Base-by-base conservation (phyloP, 2,329 filamentous ascomycete genomes). In the Hymenoscyphus scutula region DNA sequence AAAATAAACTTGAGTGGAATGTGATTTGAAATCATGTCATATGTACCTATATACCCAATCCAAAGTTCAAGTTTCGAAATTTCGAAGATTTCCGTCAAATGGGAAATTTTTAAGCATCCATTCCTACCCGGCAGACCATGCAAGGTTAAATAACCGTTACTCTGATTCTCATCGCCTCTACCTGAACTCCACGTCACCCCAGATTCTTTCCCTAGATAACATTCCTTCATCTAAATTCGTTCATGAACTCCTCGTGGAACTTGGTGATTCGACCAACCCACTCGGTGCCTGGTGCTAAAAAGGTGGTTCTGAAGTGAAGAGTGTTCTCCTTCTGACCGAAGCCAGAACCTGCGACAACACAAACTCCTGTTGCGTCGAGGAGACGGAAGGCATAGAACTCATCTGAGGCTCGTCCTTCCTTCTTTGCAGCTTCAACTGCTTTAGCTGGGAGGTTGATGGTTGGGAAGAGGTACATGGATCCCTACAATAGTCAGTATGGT, bases 391-490 rank as follows among this genome's bases (percentile, higher is more conserved):
- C 92, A 82, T 99, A 99, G 80, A 96, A 97, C 77, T 98, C 94
- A 72, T 99, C 95, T 1, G 94, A 79, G 13, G 82, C 80, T 73
- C 90, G 89, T 71, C 86, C 87, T 75, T 92, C 90, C 65, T 88
- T 79, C 72, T 81, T 77, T 38, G 95, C 95, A 17, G 90, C 91
- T 68, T 89, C 88, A 65, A 88, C 78, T 48, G 92, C 95, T 78
- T 91, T 91, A 27, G 78, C 70, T 1, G 95, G 86, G 27, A 99
- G 81, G 37, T 81, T 86, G 78, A 99, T 96, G 70, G 91, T 95
- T 27, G 95, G 95, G 86, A 98, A 99, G 72, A 99, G 89, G 81
- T 99, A 99, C 95, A 99, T 99, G 75, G 90, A 89, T 64, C 95
- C 95, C 84, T 97, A 68, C 30, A 15, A 59, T 10, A 56, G 10